Conservation (phyloP, 169 alveolate species). For the Plasmodium cynomolgi region DNA sequence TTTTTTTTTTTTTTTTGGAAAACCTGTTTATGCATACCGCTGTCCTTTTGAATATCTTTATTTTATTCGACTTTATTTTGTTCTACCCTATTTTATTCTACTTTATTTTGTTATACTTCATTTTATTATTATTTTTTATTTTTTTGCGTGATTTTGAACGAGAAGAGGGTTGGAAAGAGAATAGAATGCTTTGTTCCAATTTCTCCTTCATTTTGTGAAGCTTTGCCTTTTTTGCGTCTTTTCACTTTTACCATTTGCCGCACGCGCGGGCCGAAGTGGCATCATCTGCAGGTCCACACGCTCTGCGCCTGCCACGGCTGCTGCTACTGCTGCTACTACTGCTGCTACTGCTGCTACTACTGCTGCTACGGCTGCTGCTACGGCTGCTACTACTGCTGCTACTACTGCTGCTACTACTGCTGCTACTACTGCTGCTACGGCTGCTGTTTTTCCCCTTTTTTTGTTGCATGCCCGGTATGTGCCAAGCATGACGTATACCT, state of each 20-base stretch:
- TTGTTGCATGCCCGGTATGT: neutral
- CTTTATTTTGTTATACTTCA: too few relatives aligned
- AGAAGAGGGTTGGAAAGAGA: neutral
- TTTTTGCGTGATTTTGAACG: neutral
- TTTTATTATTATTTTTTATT: too few relatives aligned
- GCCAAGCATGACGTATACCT: neutral
- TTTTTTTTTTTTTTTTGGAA: too few relatives aligned
- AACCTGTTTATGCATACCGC: neutral
- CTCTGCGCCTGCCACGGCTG: neutral
- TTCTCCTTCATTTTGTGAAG: neutral
- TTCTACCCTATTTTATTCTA: too few relatives aligned
- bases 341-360: neutral
- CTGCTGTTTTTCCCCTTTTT: neutral
- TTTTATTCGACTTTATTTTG: too few relatives aligned
- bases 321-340: too few relatives aligned
- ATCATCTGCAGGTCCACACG: neutral
- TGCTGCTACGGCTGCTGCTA: neutral
- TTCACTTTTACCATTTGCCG: neutral
- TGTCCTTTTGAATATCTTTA: neutral
- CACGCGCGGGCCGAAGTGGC: neutral
- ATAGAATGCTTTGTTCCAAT: neutral
- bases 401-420: neutral
- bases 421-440: too few relatives aligned
- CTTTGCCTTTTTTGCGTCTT: neutral
- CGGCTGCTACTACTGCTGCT: neutral